Base-by-base conservation (phyloP, 257 asterid genomes). In the Knoxia roxburghii region DNA sequence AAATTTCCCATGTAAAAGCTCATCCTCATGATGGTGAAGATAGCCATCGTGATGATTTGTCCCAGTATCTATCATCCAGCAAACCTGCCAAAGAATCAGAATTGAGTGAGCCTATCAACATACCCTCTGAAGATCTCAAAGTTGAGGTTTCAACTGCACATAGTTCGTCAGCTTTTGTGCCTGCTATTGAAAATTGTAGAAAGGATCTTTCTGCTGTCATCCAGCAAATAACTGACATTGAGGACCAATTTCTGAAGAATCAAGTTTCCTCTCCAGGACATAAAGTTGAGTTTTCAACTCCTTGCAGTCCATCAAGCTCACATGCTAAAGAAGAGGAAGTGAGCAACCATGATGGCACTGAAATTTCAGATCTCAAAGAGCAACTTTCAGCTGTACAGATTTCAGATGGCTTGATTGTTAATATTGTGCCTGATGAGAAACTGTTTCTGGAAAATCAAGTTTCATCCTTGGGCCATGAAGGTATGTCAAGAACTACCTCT, bases 11-110 rank as follows among this genome's bases (percentile, higher is more conserved):
- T 61, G 65, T 41, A 18, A 74, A 63, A 18, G 67, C 39, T 30
- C 32, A 48, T 48, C 4, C 24, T 9, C 29, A 23, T 17, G 62
- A 21, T 48, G 51, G 35, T 39, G 52, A 63, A 52, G 58, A 29
- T 65, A 48, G 45, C 24, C 67, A 35, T 55, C 49, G 45, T 23
- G 27, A 15, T 11, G 20, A 51, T 52, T 65, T 61, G 62, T 39
- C 54, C 12, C 39, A 50, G 49, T 29, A 30, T 64, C 50, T 55
- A 45, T 67, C 64, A 62, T 33, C 45, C 14, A 56, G 61, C 52
- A 32, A 40, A 41, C 64, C 73, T 66, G 54, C 29, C 37, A 29
- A 61, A 67, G 68, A 37, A 46, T 71, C 13, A 52, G 41, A 50
- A 21, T 15, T 50, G 50, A 41, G 64, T 41, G 68, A 48, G 46